phyloP scores from a whole-genome alignment of 495 filamentous ascomycete species.

The Bacidia rubella region DNA sequence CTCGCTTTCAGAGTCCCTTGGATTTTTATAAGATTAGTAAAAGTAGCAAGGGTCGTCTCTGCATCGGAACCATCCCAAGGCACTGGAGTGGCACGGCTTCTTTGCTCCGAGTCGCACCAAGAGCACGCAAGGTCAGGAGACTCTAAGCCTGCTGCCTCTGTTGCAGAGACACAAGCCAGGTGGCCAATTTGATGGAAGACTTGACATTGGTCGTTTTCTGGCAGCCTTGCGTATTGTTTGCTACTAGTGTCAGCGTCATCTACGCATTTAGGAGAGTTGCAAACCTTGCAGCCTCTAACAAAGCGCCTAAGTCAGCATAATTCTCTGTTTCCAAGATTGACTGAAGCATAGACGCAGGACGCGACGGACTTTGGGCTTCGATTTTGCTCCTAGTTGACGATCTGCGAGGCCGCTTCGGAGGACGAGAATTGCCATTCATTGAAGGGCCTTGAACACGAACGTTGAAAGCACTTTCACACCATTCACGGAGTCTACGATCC shows the following conservation, averaged over 20 bases:
- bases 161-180: slow-evolving; percentile 13
- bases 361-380: not conserved
- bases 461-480: not conserved
- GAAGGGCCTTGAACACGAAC: not conserved
- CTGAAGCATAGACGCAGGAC: not conserved
- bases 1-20: slow-evolving; percentile 45
- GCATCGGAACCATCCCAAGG: slow-evolving; percentile 23
- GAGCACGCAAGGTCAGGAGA: slow-evolving; percentile 26
- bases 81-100: not conserved
- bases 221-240: slow-evolving; percentile 7
- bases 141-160: slow-evolving; percentile 20
- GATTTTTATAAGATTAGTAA: slow-evolving; percentile 43
- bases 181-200: slow-evolving; percentile 11
- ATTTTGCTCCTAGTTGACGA: not conserved
- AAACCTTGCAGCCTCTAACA: not conserved
- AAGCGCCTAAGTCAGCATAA: not conserved
- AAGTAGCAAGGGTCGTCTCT: slow-evolving; percentile 35
- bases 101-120: slow-evolving; percentile 26
- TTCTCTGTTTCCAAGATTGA: not conserved
- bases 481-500: not conserved
- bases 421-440: not conserved
- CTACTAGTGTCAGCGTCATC: not conserved
- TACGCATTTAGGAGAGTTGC: not conserved
- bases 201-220: slow-evolving; percentile 16
- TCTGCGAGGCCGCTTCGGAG: not conserved